Evolutionary conservation across 2,329 filamentous ascomycete genomes (phyloP), one percentile per base, ranked within the genome.

Genomic region (Tolypocladium tundrense): DNA sequence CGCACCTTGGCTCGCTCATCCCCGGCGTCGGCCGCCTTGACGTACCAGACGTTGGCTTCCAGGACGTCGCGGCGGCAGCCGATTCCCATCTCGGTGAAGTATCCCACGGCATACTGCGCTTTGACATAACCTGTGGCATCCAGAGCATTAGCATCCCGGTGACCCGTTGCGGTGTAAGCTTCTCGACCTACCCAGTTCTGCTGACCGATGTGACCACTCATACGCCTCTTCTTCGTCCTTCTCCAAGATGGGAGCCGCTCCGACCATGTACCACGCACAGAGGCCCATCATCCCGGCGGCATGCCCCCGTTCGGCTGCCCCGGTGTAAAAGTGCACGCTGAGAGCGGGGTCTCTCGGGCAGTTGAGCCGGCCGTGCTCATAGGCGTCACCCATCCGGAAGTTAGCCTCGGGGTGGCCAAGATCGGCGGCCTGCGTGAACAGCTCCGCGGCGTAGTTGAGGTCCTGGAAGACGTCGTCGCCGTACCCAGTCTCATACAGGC

Each of bases 71-170:
- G 86, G 42, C 91, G 88, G 71, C 91, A 97, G 54, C 94, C 94
- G 65, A 99, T 97, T 61, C 94, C 94, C 90, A 95, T 96, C 72
- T 99, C 94, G 6, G 92, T 97, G 71, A 99, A 99, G 74, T 97
- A 97, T 51, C 91, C 94, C 27, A 96, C 85, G 0, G 94, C 91
- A 66, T 97, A 99, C 70, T 97, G 86, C n/a, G 94, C 94, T 65
- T 85, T 85, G 61, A 82, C 79, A 60, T 78, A 82, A 54, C 84
- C 88, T 90, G 62, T 10, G 33, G 27, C 33, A 27, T 14, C 48
- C 37, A 42, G 37, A 7, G 11, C 19, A n/a, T 58, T 39, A 52
- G 43, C 19, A 51, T 21, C 21, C 1, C 39, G 16, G 9, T 21
- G 13, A 14, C 21, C 14, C 27, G 7, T 52, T n/a, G 48, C 11